phyloP scores from a whole-genome alignment of 2,329 filamentous ascomycete genomes.

The Blastomyces parvus region DNA sequence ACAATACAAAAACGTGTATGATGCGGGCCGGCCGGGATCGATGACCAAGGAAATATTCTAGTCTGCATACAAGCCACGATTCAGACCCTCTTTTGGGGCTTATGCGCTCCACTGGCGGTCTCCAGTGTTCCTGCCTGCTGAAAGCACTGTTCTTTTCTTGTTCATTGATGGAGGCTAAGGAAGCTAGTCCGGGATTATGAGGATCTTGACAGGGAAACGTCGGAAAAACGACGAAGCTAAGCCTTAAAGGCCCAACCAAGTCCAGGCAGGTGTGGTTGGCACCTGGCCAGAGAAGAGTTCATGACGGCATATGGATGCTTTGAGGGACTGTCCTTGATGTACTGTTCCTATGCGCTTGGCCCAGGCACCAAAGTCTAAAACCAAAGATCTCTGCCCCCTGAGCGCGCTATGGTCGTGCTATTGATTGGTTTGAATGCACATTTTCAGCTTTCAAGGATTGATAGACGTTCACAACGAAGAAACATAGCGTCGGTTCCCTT shows the following conservation, averaged over 20 bases:
- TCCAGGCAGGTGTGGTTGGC: neutral
- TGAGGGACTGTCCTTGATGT: neutral
- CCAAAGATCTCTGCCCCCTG: neutral
- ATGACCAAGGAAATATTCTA: neutral
- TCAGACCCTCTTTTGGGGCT: conserved; percentile 1
- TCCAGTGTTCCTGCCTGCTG: neutral
- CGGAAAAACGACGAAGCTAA: neutral
- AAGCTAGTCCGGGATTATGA: neutral
- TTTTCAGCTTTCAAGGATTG: neutral
- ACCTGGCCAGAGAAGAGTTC: neutral
- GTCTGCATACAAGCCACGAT: conserved; percentile 4
- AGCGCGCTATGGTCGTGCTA: neutral
- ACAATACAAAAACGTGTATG: neutral
- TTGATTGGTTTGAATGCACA: neutral
- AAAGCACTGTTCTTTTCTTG: neutral
- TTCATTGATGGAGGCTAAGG: neutral
- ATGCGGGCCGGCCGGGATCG: neutral
- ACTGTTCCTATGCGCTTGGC: neutral
- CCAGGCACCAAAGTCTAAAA: conserved; percentile 8
- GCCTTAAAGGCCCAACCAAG: neutral
- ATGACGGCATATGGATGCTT: neutral
- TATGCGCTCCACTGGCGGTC: neutral
- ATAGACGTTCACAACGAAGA: neutral
- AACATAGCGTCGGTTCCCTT: neutral
- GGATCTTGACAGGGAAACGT: neutral